These are phyloP conservation scores for Penicillium glabrum DNA, from an alignment of 2,329 filamentous ascomycete species.

Conservation along the genomic window DNA sequence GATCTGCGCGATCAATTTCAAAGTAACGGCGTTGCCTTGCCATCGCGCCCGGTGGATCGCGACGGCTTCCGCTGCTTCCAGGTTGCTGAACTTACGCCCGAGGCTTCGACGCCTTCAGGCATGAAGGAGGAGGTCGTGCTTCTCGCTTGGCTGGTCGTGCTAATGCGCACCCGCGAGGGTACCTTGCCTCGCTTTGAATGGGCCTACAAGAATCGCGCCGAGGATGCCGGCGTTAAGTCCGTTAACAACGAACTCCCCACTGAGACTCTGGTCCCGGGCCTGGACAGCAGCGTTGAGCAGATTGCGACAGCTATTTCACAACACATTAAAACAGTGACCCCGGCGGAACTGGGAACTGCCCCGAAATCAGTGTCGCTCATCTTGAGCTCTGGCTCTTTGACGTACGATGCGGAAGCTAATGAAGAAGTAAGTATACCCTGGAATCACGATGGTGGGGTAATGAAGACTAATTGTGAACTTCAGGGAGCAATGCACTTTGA, in stretches of 20 bases:
- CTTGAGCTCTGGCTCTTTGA: slow-evolving; percentile 26
- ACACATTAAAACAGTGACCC: slow-evolving; percentile 18
- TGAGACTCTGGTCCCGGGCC: slow-evolving; percentile 33
- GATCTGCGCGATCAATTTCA: slow-evolving; percentile 8
- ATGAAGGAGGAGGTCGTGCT: slow-evolving; percentile 45
- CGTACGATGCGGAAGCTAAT: slow-evolving; percentile 15
- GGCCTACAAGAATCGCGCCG: slow-evolving; percentile 27
- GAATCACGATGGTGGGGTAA: not conserved
- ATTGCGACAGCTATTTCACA: slow-evolving; percentile 27
- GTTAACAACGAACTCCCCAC: slow-evolving; percentile 23
- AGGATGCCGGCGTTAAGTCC: not conserved
- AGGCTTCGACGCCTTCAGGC: slow-evolving; percentile 29
- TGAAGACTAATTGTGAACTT: not conserved
- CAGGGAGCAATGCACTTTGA: slow-evolving; percentile 37
- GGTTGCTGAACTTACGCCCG: slow-evolving; percentile 27
- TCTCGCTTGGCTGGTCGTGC: slow-evolving; percentile 47
- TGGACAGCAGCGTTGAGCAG: slow-evolving; percentile 32
- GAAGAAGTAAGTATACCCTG: slow-evolving; percentile 21
- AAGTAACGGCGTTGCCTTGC: not conserved
- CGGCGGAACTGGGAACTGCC: not conserved
- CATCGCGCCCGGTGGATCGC: not conserved
- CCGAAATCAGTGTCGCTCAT: slow-evolving; percentile 14
- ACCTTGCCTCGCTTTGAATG: slow-evolving; percentile 41
- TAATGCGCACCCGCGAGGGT: slow-evolving; percentile 45
- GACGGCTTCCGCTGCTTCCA: slow-evolving; percentile 25